phyloP scores from a whole-genome alignment of 1,284 basidiomycete genomes.

The Puccinia sorghi region DNA sequence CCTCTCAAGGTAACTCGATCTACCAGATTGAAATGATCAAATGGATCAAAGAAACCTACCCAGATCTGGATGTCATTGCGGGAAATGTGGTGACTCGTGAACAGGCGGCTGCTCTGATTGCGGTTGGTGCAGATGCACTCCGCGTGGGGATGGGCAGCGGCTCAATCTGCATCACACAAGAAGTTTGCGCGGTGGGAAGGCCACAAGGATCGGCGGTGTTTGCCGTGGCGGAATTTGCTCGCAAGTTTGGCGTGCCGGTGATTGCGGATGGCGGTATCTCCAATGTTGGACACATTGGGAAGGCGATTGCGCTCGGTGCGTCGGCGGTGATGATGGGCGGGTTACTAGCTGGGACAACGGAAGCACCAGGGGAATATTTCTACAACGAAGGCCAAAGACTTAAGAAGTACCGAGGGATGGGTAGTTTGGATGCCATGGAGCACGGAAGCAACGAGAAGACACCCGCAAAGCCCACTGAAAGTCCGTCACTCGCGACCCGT shows the following conservation, averaged over 20 bases:
- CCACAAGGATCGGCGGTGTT: constrained; percentile 97
- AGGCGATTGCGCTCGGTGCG: constrained; percentile 89
- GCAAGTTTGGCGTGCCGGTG: constrained; percentile 90
- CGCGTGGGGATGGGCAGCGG: constrained; percentile 97
- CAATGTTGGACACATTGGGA: constrained; percentile 97
- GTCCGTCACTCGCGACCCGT: constrained; percentile 15
- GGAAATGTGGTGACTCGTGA: constrained; percentile 98
- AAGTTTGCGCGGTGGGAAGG: constrained; percentile 99
- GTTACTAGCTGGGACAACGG: constrained; percentile 89
- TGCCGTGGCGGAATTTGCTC: constrained; percentile 89
- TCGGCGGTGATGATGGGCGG: constrained; percentile 99
- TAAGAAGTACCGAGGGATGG: constrained; percentile 99
- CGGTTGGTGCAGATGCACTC: constrained; percentile 88
- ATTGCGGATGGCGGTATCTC: constrained; percentile 96
- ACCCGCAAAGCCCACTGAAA: constrained; percentile 22
- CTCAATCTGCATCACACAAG: constrained; percentile 98
- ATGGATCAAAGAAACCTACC: constrained; percentile 87
- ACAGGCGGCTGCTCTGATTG: constrained; percentile 91
- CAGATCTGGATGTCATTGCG: constrained; percentile 85
- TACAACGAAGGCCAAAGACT: constrained; percentile 98
- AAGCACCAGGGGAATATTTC: constrained; percentile 92
- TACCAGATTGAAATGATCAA: constrained; percentile 93
- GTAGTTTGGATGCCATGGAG: constrained; percentile 93
- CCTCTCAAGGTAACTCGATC: constrained; percentile 91
- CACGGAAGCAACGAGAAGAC: constrained; percentile 66